These are phyloP conservation scores for Lachnellula subtilissima DNA, from an alignment of 2,329 filamentous ascomycete species.

Conservation along the genomic window DNA sequence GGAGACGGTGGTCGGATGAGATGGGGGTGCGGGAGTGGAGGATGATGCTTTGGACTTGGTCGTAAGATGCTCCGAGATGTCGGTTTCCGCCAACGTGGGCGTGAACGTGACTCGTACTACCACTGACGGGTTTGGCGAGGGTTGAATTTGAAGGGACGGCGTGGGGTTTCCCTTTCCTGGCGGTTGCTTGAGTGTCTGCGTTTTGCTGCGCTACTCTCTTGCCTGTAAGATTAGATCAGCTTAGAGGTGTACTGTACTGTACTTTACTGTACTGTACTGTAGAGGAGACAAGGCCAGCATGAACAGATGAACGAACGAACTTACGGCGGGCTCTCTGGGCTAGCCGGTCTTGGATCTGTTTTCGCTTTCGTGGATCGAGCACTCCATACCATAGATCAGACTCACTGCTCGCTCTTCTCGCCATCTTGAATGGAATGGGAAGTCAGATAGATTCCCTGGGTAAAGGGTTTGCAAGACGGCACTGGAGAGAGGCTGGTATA, in stretches of 20 bases:
- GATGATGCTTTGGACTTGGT: not conserved
- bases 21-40: not conserved
- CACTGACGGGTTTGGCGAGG: not conserved
- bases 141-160: not conserved
- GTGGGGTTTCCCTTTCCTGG: not conserved
- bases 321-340: constrained; percentile 20
- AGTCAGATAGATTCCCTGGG: not conserved
- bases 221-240: not conserved
- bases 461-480: not conserved
- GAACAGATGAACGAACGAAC: not conserved
- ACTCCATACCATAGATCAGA: constrained; percentile 14
- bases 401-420: not conserved
- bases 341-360: constrained; percentile 21
- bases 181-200: not conserved
- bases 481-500: no score
- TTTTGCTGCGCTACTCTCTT: not conserved
- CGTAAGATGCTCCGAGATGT: not conserved
- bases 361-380: constrained; percentile 14
- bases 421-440: not conserved
- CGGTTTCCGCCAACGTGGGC: not conserved
- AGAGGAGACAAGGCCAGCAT: not conserved
- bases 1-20: not conserved
- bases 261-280: no score
- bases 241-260: no score
- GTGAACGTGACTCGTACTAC: no score